Evolutionary conservation across 495 filamentous ascomycete genomes (phyloP), one percentile per base, ranked within the genome.

Genomic region (Trichoderma virens): DNA sequence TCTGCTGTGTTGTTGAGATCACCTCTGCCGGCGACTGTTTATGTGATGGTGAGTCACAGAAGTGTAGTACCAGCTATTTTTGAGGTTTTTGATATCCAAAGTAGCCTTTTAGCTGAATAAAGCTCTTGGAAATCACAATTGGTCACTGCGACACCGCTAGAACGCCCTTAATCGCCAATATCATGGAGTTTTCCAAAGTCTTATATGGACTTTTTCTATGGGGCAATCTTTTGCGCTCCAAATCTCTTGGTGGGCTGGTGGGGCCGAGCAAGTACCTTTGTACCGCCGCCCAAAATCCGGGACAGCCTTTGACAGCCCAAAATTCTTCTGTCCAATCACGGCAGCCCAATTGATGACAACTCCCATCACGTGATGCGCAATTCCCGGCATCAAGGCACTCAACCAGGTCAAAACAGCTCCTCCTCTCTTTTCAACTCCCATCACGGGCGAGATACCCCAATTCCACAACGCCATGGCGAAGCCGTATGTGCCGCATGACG

Each of bases 401-500:
- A 61, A 56, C 8, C 20, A 62, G 20, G 34, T 27, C 32, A 62
- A 62, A 41, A 45, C 61, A 62, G 27, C 61, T 41, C 27, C 61
- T 62, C 61, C 20, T 56, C 25, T 28, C n/a, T 41, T 27, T n/a
- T 38, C 20, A 45, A 5, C 32, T 41, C 27, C 34, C 60, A 30
- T 25, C 60, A 25, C 60, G 5, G 56, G 28, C 56, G 56, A 60
- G 56, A 30, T 38, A 35, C 60, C 30, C 23, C 60, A 45, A 16
- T 20, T 20, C 51, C 38, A 62, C 20, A 5, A 41, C 32, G 51
- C 51, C 51, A 56, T 56, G 35, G 34, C 35, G 35, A 39, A 43
- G 34, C 60, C 60, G 18, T 62, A 62, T 38, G 35, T 41, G 61
- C 61, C 61, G 18, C 61, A 62, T 28, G 61, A 62, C 39, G 61